phyloP scores from a whole-genome alignment of 2,329 filamentous ascomycete genomes.

The Botrytis elliptica region DNA sequence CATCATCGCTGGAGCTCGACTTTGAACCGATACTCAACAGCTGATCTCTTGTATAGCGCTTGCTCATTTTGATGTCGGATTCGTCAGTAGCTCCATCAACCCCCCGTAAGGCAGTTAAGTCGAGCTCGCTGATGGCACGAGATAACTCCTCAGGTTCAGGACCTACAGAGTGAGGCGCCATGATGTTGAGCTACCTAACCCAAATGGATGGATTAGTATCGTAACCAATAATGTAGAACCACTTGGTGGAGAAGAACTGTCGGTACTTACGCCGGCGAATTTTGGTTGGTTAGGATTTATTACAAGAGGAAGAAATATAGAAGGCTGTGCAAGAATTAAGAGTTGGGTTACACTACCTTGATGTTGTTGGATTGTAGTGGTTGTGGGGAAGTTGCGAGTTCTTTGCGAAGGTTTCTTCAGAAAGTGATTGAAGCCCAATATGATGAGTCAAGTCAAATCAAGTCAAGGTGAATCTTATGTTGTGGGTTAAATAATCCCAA shows the following conservation, averaged over 20 bases:
- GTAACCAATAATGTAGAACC: neutral
- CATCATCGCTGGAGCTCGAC: neutral
- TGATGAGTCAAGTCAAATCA: constrained; percentile 2
- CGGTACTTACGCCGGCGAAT: neutral
- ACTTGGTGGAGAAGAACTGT: neutral
- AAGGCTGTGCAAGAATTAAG: constrained; percentile 15
- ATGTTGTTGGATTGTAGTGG: neutral
- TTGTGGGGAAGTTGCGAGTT: neutral
- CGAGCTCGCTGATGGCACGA: constrained; percentile 32
- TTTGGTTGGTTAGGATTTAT: neutral
- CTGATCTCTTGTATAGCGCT: constrained; percentile 28
- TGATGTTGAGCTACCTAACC: constrained; percentile 2
- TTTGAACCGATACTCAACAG: constrained; percentile 26
- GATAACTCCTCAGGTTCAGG: constrained; percentile 28
- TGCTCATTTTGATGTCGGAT: neutral
- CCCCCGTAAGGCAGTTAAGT: constrained; percentile 26
- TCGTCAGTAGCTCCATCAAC: constrained; percentile 17
- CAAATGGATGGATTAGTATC: neutral
- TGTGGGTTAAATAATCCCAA: neutral
- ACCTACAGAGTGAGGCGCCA: constrained; percentile 21
- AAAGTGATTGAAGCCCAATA: neutral
- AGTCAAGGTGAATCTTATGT: neutral
- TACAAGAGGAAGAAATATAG: neutral
- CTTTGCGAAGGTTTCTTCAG: neutral
- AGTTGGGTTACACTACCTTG: neutral